Evolutionary conservation across 2,329 filamentous ascomycete species (phyloP).

Genomic region (Xylariaceae sp.): DNA sequence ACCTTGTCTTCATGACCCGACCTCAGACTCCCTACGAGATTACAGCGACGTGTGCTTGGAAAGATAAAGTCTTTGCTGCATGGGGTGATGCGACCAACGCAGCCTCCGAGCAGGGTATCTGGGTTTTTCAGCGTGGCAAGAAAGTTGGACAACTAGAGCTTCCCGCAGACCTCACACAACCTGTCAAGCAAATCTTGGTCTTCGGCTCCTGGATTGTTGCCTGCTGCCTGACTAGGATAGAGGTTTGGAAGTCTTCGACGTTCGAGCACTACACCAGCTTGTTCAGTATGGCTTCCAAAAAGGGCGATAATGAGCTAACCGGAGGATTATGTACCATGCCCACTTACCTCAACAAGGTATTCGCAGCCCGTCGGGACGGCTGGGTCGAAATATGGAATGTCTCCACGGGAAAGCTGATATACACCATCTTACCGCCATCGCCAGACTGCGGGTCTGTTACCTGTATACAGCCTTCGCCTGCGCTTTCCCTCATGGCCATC

Average conservation of each 20-base stretch:
- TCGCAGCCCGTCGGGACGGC: slow-evolving; percentile 83
- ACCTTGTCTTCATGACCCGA: slow-evolving; percentile 88
- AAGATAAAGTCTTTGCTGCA: slow-evolving; percentile 81
- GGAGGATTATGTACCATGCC: slow-evolving; percentile 84
- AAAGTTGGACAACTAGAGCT: slow-evolving; percentile 72
- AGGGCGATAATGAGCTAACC: slow-evolving; percentile 66
- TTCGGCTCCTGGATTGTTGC: slow-evolving; percentile 92
- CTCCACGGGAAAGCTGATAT: slow-evolving; percentile 85
- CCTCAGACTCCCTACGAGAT: slow-evolving; percentile 85
- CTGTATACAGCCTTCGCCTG: slow-evolving; percentile 79
- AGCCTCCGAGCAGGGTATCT: slow-evolving; percentile 65
- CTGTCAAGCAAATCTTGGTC: slow-evolving; percentile 73
- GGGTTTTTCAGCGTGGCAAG: slow-evolving; percentile 90
- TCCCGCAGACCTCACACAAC: slow-evolving; percentile 63
- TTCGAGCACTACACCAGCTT: slow-evolving; percentile 90
- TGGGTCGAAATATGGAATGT: slow-evolving; percentile 97
- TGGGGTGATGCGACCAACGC: slow-evolving; percentile 65
- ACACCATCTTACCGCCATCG: slow-evolving; percentile 78
- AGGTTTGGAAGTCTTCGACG: slow-evolving; percentile 83
- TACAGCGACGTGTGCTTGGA: slow-evolving; percentile 85
- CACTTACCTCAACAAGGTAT: slow-evolving; percentile 93
- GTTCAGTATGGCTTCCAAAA: slow-evolving; percentile 53
- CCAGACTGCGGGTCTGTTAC: slow-evolving; percentile 77
- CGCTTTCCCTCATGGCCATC: slow-evolving; percentile 81
- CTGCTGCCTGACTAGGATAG: slow-evolving; percentile 70